Base-by-base conservation (phyloP, 176 grass and related monocot genomes). In the Elymus sibiricus region DNA sequence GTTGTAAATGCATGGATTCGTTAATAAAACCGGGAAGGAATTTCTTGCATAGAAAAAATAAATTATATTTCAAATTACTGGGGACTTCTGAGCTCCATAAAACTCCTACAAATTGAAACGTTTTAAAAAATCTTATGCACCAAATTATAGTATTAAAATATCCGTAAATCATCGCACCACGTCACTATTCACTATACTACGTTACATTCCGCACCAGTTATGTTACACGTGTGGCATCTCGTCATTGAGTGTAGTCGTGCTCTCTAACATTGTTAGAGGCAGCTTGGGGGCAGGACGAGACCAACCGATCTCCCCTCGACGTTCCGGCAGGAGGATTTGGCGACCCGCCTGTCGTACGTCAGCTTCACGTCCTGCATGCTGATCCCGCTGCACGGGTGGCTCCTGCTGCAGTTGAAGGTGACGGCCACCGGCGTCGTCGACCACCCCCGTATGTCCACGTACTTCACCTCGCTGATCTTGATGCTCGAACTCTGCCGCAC, bases 321-420 rank as follows among this genome's bases (percentile, higher is more conserved):
- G 78, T 98, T 89, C 60, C 67, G 68, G 90, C 96, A 98, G 4
- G 25, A 88, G 0, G 96, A 82, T 26, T 44, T 25, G 7, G 96
- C 85, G 24, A 22, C 60, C 19, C 78, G 69, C 11, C 66, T 58
- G 53, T 19, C 64, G 67, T 98, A 94, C 2, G 49, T 88, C 10
- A 98, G 86, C 86, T 83, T 86, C 8, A 98, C 89, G 40, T 94
- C 86, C 49, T 92, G 88, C 81, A 98, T 25, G 31, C 69, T 88
- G 72, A 98, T 98, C 49, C 85, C 91, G 16, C 88, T 94, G 84
- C 96, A 98, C 0, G 96, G 96, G 78, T 92, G 88, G 88, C 86
- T 95, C 61, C 91, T 27, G 78, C 96, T 95, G 69, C 96, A 98
- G 83, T 98, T 84, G 28, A 98, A 93, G 53, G 74, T 92, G 32